Evolutionary conservation across 2,329 filamentous ascomycete genomes (phyloP), one percentile per base, ranked within the genome.

Genomic region (Nothomitra cinnamomea): DNA sequence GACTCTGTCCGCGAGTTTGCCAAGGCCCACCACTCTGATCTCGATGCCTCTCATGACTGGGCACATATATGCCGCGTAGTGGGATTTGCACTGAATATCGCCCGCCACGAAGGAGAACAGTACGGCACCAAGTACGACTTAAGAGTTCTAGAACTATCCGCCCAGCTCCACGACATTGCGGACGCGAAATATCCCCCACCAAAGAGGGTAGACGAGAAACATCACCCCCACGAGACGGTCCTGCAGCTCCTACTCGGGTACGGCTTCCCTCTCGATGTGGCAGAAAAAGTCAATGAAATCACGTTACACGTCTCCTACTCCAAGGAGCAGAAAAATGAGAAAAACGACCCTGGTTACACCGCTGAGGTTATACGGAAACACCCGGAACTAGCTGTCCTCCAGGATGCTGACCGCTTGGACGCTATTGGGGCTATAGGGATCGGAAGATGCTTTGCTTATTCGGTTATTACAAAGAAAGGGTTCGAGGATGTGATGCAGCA

Each of bases 341-440:
- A 78, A 50, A 77, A 76, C 60, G 73, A 88, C 61, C 82, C 83
- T 1, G 68, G 67, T 4, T 67, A 69, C 12, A 80, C 87, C 7
- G 66, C 66, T n/a, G 66, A 69, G 1, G 71, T 89, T n/a, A 71
- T 94, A n/a, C 64, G 63, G 4, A 62, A 68, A 28, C 72, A 85
- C 64, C 86, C 86, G 1, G 87, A 92, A 65, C 70, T 92, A 35
- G 88, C 79, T 0, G 78, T 94, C 49, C 87, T 95, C 32, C 89
- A 95, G 68, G 90, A 95, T 66, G 89, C 89, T 2, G 90, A 95
- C 69, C 75, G 89, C 5, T 72, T 96, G n/a, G 90, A 96, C 68
- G 85, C 88, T 2, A 81, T 95, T 51, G 90, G 89, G 1, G 87
- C 85, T 0, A 78, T 95, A 28, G 90, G 90, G 0, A 82, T 95